A percentile compares a stretch with the other conserved stretches of the same genome.
Conservation (phyloP, 306 rosid genomes). For the Dryas alaskensis region DNA sequence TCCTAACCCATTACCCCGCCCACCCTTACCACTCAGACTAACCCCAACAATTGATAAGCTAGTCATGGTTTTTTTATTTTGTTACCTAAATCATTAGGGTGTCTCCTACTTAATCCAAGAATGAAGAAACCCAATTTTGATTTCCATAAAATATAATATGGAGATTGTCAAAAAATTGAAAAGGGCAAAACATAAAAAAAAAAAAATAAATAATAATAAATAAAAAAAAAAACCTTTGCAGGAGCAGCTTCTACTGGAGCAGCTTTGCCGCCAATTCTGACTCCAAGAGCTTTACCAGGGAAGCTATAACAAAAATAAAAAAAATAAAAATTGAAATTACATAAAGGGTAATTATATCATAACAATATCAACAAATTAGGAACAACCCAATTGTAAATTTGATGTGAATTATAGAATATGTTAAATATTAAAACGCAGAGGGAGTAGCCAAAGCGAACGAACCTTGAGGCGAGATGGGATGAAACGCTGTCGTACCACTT, state of each 20-base stretch:
- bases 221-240: conserved; percentile 27
- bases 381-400: too few species aligned
- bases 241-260: conserved; percentile 52
- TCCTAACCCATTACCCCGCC: too few species aligned
- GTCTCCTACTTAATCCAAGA: too few species aligned
- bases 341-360: neutral
- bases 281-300: conserved; percentile 77
- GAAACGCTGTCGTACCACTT: conserved; percentile 71
- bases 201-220: conserved; percentile 16
- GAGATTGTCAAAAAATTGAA: neutral
- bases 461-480: conserved; percentile 58
- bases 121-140: neutral
- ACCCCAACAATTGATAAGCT: too few species aligned
- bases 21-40: too few species aligned
- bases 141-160: neutral
- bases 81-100: too few species aligned
- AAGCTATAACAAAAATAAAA: conserved; percentile 37
- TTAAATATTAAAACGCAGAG: too few species aligned
- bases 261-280: conserved; percentile 42
- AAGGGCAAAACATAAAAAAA: too few species aligned
- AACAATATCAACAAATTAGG: too few species aligned
- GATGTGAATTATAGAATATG: too few species aligned
- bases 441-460: conserved; percentile 4
- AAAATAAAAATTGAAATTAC: neutral
- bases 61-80: too few species aligned